Evolutionary conservation across 805 yeast species (phyloP).

Genomic region (Tetrapisispora phaffii): DNA sequence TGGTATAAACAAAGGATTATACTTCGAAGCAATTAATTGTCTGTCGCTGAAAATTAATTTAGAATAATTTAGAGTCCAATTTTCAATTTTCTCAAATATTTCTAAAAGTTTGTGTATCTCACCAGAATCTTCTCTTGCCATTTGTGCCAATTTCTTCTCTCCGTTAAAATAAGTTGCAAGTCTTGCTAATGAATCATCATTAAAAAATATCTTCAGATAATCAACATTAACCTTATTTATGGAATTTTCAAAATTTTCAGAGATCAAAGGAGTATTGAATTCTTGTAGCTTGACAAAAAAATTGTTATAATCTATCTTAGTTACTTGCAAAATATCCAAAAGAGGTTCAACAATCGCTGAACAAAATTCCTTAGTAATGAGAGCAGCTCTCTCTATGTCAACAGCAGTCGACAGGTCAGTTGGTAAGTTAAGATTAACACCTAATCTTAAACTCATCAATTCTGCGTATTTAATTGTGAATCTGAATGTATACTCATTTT

Average conservation of each 20-base stretch:
- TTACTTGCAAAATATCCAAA: conserved; percentile 47
- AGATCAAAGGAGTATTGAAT: conserved; percentile 31
- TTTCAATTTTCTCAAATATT: conserved; percentile 31
- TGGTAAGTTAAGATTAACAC: conserved; percentile 40
- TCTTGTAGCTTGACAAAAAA: conserved; percentile 62
- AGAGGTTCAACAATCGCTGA: conserved; percentile 43
- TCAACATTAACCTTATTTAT: conserved; percentile 15
- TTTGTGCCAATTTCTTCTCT: conserved; percentile 6
- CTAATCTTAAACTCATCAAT: conserved; percentile 57
- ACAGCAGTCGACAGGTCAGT: conserved; percentile 24
- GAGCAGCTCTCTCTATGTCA: conserved; percentile 7
- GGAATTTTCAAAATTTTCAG: conserved; percentile 16
- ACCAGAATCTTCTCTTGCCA: conserved; percentile 13
- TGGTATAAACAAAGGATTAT: conserved; percentile 76
- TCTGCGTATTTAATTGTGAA: conserved; percentile 51
- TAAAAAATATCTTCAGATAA: conserved; percentile 15
- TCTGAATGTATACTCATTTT: conserved; percentile 52
- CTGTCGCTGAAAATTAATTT: conserved; percentile 37
- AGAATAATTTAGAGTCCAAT: conserved; percentile 47
- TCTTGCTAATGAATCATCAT: conserved; percentile 10
- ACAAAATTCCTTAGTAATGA: conserved; percentile 14
- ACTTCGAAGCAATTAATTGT: conserved; percentile 31
- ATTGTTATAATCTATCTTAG: conserved; percentile 68
- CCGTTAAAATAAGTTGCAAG: conserved; percentile 18
- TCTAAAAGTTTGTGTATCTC: conserved; percentile 32